Evolutionary conservation across 495 filamentous ascomycete genomes (phyloP), one percentile per base, ranked within the genome.

Genomic region (Penicillium egyptiacum): DNA sequence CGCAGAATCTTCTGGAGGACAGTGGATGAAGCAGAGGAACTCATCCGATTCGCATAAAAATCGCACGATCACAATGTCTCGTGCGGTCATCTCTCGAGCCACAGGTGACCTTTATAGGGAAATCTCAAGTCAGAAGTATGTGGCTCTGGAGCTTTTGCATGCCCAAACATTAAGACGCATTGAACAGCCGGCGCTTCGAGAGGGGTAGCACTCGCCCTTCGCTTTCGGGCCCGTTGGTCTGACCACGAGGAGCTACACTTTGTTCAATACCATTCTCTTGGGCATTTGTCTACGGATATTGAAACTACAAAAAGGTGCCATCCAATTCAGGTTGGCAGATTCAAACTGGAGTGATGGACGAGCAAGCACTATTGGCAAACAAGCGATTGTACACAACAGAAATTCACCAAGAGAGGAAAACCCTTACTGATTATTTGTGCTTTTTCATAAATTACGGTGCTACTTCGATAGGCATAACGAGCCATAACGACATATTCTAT

Each of bases 1-100:
- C 94, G 23, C 75, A 78, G 45, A 71, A 71, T 50, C 65, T 80
- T 11, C 56, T 80, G 10, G 74, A 66, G 50, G 75, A 80, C 55
- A 74, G 63, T 50, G 65, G 69, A 47, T 76, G 71, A 78, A 28
- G 17, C 16, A 20, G n/a, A 2, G 5, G 1, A 17, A 7, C 23
- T 40, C 7, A 28, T 26, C 2, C 28, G 22, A 14, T 46, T 28
- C 23, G 12, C 20, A 44, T 44, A 43, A 22, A 28, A 25, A n/a
- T 26, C 2, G 8, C 45, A 19, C 26, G 45, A 12, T 31, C n/a
- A 20, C 31, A n/a, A 16, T 30, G 45, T n/a, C 28, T 47, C 16
- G 9, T 30, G 45, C 25, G n/a, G 8, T 19, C 16, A 19, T 28
- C 25, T 10, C n/a, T 31, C 23, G 9, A 45, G 12, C 10, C 22